phyloP scores from a whole-genome alignment of 2,329 filamentous ascomycete genomes.

The Sporothrix brasiliensis region DNA sequence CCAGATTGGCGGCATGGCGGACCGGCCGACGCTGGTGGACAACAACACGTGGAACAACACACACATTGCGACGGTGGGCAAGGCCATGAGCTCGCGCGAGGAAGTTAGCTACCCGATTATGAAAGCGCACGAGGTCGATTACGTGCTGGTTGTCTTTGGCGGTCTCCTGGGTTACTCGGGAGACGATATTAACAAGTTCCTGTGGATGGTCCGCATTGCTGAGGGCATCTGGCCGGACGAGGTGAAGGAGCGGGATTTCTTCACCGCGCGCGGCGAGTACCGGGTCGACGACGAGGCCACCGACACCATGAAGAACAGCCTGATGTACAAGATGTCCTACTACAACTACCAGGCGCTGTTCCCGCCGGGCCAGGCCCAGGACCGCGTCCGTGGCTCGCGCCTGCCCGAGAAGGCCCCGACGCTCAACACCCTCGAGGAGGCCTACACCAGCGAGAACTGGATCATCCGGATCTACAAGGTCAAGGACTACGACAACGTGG shows the following conservation, averaged over 20 bases:
- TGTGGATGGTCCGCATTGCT: slow-evolving; percentile 99
- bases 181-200: slow-evolving; percentile 99
- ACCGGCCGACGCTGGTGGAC: slow-evolving; percentile 93
- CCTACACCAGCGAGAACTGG: slow-evolving; percentile 99
- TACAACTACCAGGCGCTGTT: slow-evolving; percentile 95
- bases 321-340: slow-evolving; percentile 99
- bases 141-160: slow-evolving; percentile 96
- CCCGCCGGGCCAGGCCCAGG: slow-evolving; percentile 84
- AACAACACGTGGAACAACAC: slow-evolving; percentile 99
- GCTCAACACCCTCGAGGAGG: slow-evolving; percentile 89
- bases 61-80: slow-evolving; percentile 97
- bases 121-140: slow-evolving; percentile 97
- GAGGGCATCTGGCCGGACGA: slow-evolving; percentile 99
- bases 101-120: slow-evolving; percentile 99
- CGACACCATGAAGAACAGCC: slow-evolving; percentile 96
- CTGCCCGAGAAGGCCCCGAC: slow-evolving; percentile 84
- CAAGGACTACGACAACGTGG: slow-evolving; percentile 96
- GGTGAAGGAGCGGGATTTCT: slow-evolving; percentile 95
- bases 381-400: slow-evolving; percentile 80
- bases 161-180: slow-evolving; percentile 95
- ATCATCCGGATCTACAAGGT: slow-evolving; percentile 99
- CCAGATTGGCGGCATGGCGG: slow-evolving; percentile 99
- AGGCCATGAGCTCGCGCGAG: slow-evolving; percentile 96
- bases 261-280: slow-evolving; percentile 92
- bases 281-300: slow-evolving; percentile 90